Evolutionary conservation across 208 protist genomes (phyloP), one percentile per base, ranked within the genome.

Genomic region (Crithidia sp.): DNA sequence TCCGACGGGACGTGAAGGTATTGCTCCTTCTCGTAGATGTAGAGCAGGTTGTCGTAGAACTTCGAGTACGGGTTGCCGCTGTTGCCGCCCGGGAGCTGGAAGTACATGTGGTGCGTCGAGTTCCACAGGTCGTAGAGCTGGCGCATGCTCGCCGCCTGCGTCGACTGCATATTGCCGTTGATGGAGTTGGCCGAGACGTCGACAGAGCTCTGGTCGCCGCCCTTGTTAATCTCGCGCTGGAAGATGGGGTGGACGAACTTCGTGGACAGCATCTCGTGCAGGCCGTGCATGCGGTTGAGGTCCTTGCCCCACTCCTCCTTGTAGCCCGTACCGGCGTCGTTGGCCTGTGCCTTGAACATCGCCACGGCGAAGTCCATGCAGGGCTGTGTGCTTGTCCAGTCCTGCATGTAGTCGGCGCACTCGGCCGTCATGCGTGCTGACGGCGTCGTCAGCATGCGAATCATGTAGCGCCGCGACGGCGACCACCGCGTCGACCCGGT

Each of bases 51-150:
- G 40, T 90, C 55, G 66, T 87, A 90, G 70, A 76, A 81, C 54
- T 76, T 71, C 28, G 79, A 86, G 83, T 86, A 90, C 44, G 85
- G 85, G 71, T 88, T 90, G 62, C 85, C 85, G 67, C 82, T 90
- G 63, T 85, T 70, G 56, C 85, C 85, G 54, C 85, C 85, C 9
- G 85, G 85, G 9, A 90, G 59, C 19, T 73, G 71, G 63, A 88
- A 79, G 65, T 78, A 71, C 59, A 83, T 70, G 68, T 71, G 56
- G 44, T 74, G 65, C 9, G 79, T 74, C 43, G 64, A 28, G 64
- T 65, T 67, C 60, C 67, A 67, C 70, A 85, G 37, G 75, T 90
- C 85, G 71, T 78, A 90, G 12, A 90, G 54, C 74, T 81, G 71
- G 17, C 85, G 82, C 79, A 85, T 79, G 72, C 82, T 88, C 60